phyloP scores from a whole-genome alignment of 305 asterid species.

The Coffea humblotiana region DNA sequence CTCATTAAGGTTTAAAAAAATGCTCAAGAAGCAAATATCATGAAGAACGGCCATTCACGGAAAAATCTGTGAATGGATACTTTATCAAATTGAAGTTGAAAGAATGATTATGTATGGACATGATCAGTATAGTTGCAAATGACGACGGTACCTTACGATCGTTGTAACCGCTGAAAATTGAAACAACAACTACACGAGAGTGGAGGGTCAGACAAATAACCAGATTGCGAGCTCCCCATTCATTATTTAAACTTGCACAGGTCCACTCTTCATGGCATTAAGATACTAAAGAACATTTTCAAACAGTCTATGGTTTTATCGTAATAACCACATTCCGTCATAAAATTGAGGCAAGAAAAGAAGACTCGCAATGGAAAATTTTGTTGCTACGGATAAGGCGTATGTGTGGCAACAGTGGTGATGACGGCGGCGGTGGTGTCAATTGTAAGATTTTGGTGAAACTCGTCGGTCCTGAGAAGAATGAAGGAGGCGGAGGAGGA shows the following conservation, averaged over 20 bases:
- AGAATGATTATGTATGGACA: not conserved
- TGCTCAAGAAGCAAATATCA: not conserved
- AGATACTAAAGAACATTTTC: no score
- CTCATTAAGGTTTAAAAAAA: not conserved
- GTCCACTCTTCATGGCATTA: no score
- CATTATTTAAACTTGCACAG: constrained; percentile 70
- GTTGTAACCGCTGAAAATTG: constrained; percentile 92
- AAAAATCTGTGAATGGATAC: not conserved
- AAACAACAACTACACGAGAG: constrained; percentile 70
- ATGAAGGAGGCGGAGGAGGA: no score
- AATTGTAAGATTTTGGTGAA: no score
- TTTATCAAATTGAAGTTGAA: not conserved
- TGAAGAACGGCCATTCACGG: not conserved
- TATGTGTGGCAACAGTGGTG: no score
- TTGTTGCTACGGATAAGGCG: no score
- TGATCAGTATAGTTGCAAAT: not conserved
- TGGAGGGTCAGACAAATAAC: constrained; percentile 53
- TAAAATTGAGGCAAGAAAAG: no score
- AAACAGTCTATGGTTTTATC: no score
- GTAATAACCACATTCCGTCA: no score
- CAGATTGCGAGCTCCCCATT: constrained; percentile 76
- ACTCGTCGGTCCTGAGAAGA: no score
- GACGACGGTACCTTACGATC: constrained; percentile 75
- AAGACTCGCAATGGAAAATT: no score
- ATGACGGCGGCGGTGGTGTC: no score